phyloP scores from a whole-genome alignment of 257 asterid species.

The Solanum verrucosum region DNA sequence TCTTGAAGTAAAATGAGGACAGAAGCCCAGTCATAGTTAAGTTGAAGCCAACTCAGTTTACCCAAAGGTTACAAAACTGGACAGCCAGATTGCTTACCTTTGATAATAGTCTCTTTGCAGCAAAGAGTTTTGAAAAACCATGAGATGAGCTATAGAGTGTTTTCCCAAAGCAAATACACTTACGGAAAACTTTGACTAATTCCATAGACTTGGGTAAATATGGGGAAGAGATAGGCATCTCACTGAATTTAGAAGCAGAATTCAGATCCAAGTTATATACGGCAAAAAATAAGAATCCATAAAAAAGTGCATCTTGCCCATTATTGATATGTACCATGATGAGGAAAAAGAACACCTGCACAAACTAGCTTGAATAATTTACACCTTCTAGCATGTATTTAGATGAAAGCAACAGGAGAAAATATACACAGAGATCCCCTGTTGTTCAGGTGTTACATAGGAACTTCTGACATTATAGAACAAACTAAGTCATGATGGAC shows the following conservation, averaged over 20 bases:
- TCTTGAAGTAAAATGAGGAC: background rate
- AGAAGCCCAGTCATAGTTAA: background rate
- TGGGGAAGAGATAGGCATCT: background rate
- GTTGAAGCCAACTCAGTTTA: background rate
- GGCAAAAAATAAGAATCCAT: background rate
- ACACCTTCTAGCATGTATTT: background rate
- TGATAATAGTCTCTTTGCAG: background rate
- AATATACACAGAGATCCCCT: slow-evolving; percentile 1
- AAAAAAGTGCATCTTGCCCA: background rate
- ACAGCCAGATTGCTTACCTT: background rate
- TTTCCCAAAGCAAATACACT: background rate
- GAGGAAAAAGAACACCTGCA: background rate
- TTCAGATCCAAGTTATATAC: background rate
- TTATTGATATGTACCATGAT: background rate
- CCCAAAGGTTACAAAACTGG: background rate
- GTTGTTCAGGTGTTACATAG: background rate
- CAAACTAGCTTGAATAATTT: background rate
- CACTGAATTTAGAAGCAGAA: background rate
- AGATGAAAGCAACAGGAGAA: background rate
- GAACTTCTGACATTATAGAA: background rate
- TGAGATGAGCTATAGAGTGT: background rate
- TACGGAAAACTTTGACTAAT: background rate
- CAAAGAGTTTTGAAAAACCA: background rate
- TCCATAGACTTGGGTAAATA: background rate
- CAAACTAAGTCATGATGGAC: background rate